Base-by-base conservation (phyloP, 441 rosid genomes). In the Sinapis alba region DNA sequence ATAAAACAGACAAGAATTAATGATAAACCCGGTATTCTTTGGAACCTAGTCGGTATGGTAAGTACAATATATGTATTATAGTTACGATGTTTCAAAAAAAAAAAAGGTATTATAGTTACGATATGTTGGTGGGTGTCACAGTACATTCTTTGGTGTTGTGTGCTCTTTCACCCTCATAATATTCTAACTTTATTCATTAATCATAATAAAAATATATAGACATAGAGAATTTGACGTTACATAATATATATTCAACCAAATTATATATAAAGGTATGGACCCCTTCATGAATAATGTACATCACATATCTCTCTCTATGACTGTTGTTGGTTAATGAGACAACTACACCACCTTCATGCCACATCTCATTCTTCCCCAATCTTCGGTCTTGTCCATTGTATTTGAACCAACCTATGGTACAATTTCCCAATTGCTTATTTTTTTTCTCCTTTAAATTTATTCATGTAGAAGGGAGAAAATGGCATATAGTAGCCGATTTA, bases 281-380 rank as follows among this genome's bases (percentile, higher is more conserved):
- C 81, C 81, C 54, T 23, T 68, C 19, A 36, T 71, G 80, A 77
- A 66, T 68, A 65, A 68, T 73, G 72, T 63, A 58, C 75, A 69
- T 73, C 75, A 73, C 75, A 63, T 64, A 70, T 72, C 53, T 36
- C 68, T 72, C 73, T 73, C 78, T 71, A 65, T 24, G 78, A 68
- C 66, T 78, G 81, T 78, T 78, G 75, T 78, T 73, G 78, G 82
- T 78, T 78, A 78, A 78, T 78, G 82, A 78, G 82, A 78, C 82
- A 78, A 74, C 82, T 57, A 78, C 82, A 78, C 63, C 62, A 78
- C 82, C 71, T 78, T 68, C 65, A 78, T 78, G 82, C 82, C 82
- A 73, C 75, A 78, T 78, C 82, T 73, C 75, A 73, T 78, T 78
- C 82, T 78, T 78, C 78, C 77, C 78, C 75, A 73, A 73, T 78